Base-by-base conservation (phyloP, 1,284 basidiomycete genomes). In the Mycosarcoma mackinlayi region DNA sequence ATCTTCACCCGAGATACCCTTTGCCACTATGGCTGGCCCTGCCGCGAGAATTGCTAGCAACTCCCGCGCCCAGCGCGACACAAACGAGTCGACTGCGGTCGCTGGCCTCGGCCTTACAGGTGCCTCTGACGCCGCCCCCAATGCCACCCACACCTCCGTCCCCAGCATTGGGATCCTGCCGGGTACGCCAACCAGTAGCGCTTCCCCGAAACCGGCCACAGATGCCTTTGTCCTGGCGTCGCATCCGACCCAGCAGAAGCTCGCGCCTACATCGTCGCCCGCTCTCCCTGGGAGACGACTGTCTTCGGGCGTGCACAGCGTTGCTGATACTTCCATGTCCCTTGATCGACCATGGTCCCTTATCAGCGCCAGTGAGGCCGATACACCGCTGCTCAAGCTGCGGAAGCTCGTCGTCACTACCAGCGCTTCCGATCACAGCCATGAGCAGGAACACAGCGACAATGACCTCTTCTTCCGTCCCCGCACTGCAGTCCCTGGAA, bases 351-450 rank as follows among this genome's bases (percentile, higher is more conserved):
- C 71, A 4, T 73, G 63, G 58, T 73, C 71, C 18, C 48, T 70
- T 14, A 73, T 73, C 57, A 68, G 64, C 31, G 42, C 68, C 3
- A 41, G 66, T 30, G 71, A 69, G 13, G 45, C 57, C 6, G 71
- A 73, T 16, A 73, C 71, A 10, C 66, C 71, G 24, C 47, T 73
- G 14, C 61, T 73, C 37, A 53, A 63, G 59, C 51, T 73, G 25
- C 54, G 58, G 10, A 70, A 66, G 39, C 53, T 73, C 13, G 48
- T 73, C 16, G 71, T 73, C 34, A 50, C 59, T 38, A 73, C 71
- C 37, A 33, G 59, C 14, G 49, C 34, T 18, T 58, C 62, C 30
- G 65, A 68, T 35, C 54, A 57, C 11, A 57, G 61, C 45, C 34
- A 54, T 23, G 51, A 60, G 13, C 47, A 48, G 4, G 37, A 58